Percentiles rank a stretch among this genome's conserved stretches.
These are phyloP conservation scores for Phytophthora sojae DNA, from an alignment of 352 stramenopile genomes.

Conservation along the genomic window DNA sequence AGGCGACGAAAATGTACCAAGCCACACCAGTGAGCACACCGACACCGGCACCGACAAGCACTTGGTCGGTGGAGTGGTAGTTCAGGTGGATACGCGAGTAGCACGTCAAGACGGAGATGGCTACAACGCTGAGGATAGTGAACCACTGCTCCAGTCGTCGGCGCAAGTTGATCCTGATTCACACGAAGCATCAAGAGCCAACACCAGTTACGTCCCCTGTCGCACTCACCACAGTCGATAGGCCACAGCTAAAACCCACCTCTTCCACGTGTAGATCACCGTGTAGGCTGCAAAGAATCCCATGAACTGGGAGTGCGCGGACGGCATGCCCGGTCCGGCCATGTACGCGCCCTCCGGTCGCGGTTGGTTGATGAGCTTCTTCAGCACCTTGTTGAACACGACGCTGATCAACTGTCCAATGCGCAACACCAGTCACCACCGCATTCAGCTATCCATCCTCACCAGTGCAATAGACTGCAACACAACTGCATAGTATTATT, in stretches of 20 bases:
- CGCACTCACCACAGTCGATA: neutral
- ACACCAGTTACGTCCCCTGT: neutral
- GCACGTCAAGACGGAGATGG: constrained; percentile 63
- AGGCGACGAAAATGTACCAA: constrained; percentile 60
- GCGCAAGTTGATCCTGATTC: constrained; percentile 54
- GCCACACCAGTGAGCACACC: constrained; percentile 50
- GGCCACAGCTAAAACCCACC: constrained; percentile 37
- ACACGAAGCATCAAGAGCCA: neutral
- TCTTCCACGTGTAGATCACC: constrained; percentile 72
- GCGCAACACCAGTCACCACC: neutral
- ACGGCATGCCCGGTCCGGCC: constrained; percentile 78
- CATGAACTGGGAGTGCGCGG: constrained; percentile 85
- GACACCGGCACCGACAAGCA: constrained; percentile 59
- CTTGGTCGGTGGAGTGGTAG: constrained; percentile 84
- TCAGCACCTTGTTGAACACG: constrained; percentile 81
- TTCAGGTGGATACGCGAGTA: constrained; percentile 81
- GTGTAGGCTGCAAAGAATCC: constrained; percentile 80
- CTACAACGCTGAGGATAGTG: constrained; percentile 60
- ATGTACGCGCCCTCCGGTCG: constrained; percentile 72
- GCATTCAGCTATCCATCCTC: neutral
- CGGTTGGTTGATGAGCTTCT: constrained; percentile 75
- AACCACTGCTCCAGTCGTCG: constrained; percentile 65
- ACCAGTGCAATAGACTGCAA: constrained; percentile 9
- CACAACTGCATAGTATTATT: neutral
- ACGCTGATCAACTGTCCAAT: constrained; percentile 67